Percentiles rank a stretch among this genome's conserved stretches.
Conservation (phyloP, 73 alveolate species). For the Paramecium sonneborni region DNA sequence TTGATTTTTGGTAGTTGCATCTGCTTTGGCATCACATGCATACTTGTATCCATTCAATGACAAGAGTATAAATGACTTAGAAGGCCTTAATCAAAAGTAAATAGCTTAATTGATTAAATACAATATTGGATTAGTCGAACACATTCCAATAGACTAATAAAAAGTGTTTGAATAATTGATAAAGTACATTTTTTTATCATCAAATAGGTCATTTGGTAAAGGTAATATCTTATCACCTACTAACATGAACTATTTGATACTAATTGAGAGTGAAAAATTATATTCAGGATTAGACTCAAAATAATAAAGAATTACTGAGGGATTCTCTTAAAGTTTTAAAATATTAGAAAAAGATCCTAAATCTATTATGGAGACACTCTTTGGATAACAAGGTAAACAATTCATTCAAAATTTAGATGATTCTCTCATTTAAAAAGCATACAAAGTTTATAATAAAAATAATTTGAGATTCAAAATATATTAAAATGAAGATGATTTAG, state of each 20-base stretch:
- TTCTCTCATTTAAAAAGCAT: conserved; percentile 10
- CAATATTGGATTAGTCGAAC: conserved; percentile 50
- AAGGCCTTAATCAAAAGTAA: background rate
- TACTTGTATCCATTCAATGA: conserved; percentile 18
- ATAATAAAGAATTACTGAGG: conserved; percentile 49
- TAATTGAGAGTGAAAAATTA: conserved; percentile 36
- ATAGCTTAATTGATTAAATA: conserved; percentile 47
- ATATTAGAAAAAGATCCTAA: conserved; percentile 3
- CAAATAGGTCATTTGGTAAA: conserved; percentile 27
- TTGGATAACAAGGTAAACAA: background rate
- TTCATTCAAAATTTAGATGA: background rate
- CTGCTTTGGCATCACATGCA: conserved; percentile 29
- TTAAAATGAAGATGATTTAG: conserved; percentile 48
- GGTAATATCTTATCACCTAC: conserved; percentile 44
- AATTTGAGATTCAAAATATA: conserved; percentile 1
- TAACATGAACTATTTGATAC: conserved; percentile 1
- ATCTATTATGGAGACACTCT: background rate
- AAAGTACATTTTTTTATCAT: background rate
- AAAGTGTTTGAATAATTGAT: conserved; percentile 30
- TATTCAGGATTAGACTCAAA: background rate
- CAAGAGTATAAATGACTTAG: background rate
- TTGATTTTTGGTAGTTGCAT: background rate
- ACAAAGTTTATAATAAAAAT: background rate
- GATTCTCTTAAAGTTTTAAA: conserved; percentile 5
- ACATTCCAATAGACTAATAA: background rate